Evolutionary conservation across 805 yeast species (phyloP), one percentile per base, ranked within the genome.

Genomic region (Metschnikowia continentalis): DNA sequence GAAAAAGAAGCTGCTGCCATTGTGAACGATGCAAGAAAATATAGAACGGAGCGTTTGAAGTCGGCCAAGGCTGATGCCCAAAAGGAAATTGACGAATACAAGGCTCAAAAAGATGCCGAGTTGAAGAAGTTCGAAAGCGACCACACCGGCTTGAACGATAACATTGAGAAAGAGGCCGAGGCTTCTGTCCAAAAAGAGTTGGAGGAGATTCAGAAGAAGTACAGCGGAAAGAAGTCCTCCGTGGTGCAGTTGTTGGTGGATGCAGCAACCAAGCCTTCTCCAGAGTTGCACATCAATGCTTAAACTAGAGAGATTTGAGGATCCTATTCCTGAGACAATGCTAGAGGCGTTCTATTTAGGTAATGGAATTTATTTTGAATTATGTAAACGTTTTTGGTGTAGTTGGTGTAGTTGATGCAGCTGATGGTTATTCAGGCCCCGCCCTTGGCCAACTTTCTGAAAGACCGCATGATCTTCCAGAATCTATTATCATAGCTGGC

Each of bases 1-100:
- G 99, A 94, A 76, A 90, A 88, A 73, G 92, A 89, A 63, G 98
- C 99, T n/a, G 97, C 96, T 61, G 91, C 85, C 61, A 88, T 91
- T 57, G 98, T 94, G 54, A 80, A 91, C 63, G 86, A 87, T 67
- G 97, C 99, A 22, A 88, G 98, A 78, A 80, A 84, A 61, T 53
- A 86, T 75, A 89, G 96, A 71, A 80, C 94, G 39, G 85, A 82
- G 59, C 87, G 90, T 58, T 79, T 94, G 68, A 94, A 92, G 81
- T 91, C 94, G 43, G 96, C 98, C 48, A 92, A 90, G 76, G 74
- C 85, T 22, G 98, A 94, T 68, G 99, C 99, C 35, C 86, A 90
- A 57, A 74, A 77, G 50, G 99, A 94, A 71, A 89, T 94, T 62
- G 87, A 84, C 58, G 84, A 82, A 50, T 94, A 94, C 80, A 91